These are phyloP conservation scores for Blumeria graminis DNA, from an alignment of 2,329 filamentous ascomycete genomes.

Conservation along the genomic window DNA sequence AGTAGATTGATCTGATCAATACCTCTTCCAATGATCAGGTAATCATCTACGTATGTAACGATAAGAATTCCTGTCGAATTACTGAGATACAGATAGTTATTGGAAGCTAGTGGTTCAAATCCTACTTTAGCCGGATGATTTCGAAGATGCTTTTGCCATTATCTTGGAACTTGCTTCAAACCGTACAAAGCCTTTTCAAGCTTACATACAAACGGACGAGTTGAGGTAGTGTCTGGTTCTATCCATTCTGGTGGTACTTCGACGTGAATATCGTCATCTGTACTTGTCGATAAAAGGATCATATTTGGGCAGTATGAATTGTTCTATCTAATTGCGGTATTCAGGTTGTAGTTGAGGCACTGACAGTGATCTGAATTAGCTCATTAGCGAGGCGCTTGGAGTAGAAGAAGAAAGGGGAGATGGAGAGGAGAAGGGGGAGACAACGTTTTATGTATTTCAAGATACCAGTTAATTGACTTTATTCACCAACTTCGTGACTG, in stretches of 20 bases:
- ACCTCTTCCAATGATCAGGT: neutral
- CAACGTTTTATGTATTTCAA: too few species aligned
- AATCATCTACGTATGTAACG: neutral
- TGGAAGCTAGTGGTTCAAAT: neutral
- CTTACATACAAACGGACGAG: neutral
- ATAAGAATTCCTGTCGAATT: neutral
- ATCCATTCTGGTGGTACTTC: neutral
- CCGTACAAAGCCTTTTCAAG: neutral
- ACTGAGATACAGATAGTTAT: neutral
- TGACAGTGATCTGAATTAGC: too few species aligned
- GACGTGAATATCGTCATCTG: neutral
- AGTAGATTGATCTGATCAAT: neutral
- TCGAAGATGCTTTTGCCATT: neutral
- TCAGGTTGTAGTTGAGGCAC: too few species aligned
- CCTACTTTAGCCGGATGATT: neutral
- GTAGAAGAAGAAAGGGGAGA: too few species aligned
- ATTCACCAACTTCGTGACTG: too few species aligned
- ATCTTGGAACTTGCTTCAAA: neutral
- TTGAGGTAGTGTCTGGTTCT: neutral
- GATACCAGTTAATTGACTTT: too few species aligned
- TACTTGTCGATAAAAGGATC: too few species aligned
- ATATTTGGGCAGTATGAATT: too few species aligned
- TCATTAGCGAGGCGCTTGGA: too few species aligned
- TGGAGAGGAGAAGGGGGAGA: too few species aligned
- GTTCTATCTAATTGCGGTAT: too few species aligned